Percentiles rank a stretch among this genome's conserved stretches.
Evolutionary conservation across 106 monocot genomes (phyloP).

Genomic region (Hemerocallis citrina): DNA sequence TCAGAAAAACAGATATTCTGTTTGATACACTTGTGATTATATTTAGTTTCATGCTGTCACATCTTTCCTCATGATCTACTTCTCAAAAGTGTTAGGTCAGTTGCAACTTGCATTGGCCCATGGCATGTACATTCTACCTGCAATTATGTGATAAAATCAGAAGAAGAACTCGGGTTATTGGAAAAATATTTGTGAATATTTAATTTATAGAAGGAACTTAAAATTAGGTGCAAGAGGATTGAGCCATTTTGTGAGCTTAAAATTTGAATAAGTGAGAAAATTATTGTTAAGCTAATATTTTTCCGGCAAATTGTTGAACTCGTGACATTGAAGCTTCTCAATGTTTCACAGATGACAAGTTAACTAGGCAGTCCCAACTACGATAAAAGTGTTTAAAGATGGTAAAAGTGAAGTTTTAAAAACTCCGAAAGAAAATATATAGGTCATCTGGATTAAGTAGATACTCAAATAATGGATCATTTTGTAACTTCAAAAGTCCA

Average conservation of each 20-base stretch:
- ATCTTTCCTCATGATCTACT: neutral
- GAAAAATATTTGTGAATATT: neutral
- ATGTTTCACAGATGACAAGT: too few species aligned
- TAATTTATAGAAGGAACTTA: neutral
- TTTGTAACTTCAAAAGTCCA: too few species aligned
- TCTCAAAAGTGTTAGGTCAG: neutral
- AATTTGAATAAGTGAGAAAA: too few species aligned
- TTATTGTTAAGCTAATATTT: too few species aligned
- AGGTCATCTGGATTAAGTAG: too few species aligned
- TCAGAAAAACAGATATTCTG: neutral
- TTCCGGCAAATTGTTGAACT: too few species aligned
- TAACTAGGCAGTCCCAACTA: too few species aligned
- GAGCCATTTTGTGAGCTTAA: neutral
- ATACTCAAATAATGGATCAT: too few species aligned
- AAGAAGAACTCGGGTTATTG: neutral
- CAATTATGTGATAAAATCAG: neutral
- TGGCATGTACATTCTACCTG: neutral
- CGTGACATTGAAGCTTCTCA: too few species aligned
- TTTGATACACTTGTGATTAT: constrained; percentile 2
- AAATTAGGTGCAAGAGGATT: neutral
- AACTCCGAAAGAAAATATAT: too few species aligned
- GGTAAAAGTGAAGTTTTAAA: too few species aligned
- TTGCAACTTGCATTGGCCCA: neutral
- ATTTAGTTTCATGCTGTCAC: neutral
- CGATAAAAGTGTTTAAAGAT: too few species aligned